Evolutionary conservation across 2,329 filamentous ascomycete species (phyloP), one percentile per base, ranked within the genome.

Genomic region (Calonectria honghensis): DNA sequence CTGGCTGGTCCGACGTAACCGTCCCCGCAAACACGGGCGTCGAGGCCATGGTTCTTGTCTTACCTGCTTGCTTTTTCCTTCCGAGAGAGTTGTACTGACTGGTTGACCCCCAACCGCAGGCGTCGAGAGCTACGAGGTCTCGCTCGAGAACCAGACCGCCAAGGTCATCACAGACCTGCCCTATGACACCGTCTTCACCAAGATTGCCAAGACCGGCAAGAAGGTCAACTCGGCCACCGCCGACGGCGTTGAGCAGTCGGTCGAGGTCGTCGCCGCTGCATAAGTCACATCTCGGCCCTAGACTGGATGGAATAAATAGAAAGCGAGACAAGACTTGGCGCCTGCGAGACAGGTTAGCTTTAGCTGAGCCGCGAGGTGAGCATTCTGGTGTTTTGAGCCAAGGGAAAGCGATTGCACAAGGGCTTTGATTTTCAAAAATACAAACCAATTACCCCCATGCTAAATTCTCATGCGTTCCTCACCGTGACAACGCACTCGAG

Each of bases 181-280:
- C 73, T 98, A 96, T 88, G 92, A 95, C 78, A 95, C 92, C 64
- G 95, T 98, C 73, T 92, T 98, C 75, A 90, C 91, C 84, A 97
- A 95, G 85, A 98, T 98, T 85, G 93, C 94, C 90, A 98, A 98
- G 92, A 98, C 96, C 16, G 96, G 96, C 82, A 98, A 98, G 92
- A 94, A 94, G 83, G 93, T 98, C 84, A 97, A 94, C 86, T 92
- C 90, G 35, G 94, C 90, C 79, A 91, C 92, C 88, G 93, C 90
- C 31, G 94, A 96, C 83, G 94, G 94, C 70, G 89, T 90, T 74
- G 83, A 84, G 72, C 86, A 87, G 84, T 89, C 89, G 75, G 84
- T 92, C 75, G 88, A 88, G 81, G 81, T 90, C 35, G 79, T 85
- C 35, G 85, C 85, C 37, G 78, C 80, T 59, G 82, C 82, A 41